These are phyloP conservation scores for Cryptosporidium canis DNA, from an alignment of 169 alveolate genomes.

Conservation along the genomic window DNA sequence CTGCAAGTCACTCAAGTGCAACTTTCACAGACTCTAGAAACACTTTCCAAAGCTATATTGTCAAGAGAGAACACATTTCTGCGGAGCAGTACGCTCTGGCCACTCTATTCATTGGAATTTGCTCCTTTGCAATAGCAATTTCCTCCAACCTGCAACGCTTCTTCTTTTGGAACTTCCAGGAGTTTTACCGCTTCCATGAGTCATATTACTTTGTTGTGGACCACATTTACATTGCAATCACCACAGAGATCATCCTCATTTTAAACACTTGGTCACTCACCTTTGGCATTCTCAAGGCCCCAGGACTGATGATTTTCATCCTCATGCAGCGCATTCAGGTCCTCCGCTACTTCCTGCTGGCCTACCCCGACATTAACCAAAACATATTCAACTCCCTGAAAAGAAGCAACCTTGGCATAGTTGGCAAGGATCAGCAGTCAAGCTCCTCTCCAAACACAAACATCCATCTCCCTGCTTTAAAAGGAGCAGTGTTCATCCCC, in stretches of 20 bases:
- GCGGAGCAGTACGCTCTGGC: slow-evolving; percentile 46
- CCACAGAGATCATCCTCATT: slow-evolving; percentile 37
- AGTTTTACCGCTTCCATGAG: slow-evolving; percentile 57
- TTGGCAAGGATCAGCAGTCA: neutral
- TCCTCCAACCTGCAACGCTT: slow-evolving; percentile 49
- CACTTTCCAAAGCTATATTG: slow-evolving; percentile 57
- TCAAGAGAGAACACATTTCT: slow-evolving; percentile 59
- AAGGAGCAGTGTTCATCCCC: slow-evolving; percentile 51
- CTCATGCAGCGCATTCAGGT: slow-evolving; percentile 56
- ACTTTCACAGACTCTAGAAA: slow-evolving; percentile 44
- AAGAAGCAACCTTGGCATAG: slow-evolving; percentile 1
- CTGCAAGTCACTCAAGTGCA: slow-evolving; percentile 35
- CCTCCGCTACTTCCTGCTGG: slow-evolving; percentile 37
- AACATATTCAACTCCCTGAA: slow-evolving; percentile 31
- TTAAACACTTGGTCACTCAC: slow-evolving; percentile 52
- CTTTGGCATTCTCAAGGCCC: slow-evolving; percentile 47
- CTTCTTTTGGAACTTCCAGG: slow-evolving; percentile 50
- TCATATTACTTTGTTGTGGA: slow-evolving; percentile 30
- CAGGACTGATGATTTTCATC: slow-evolving; percentile 45
- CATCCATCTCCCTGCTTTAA: neutral
- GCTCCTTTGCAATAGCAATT: slow-evolving; percentile 39
- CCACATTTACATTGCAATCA: slow-evolving; percentile 46
- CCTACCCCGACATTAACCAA: slow-evolving; percentile 61
- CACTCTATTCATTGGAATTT: slow-evolving; percentile 58
- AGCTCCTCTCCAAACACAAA: slow-evolving; percentile 14